Evolutionary conservation across 371 early-diverging fungal species (phyloP).

Genomic region (Zychaea mexicana): DNA sequence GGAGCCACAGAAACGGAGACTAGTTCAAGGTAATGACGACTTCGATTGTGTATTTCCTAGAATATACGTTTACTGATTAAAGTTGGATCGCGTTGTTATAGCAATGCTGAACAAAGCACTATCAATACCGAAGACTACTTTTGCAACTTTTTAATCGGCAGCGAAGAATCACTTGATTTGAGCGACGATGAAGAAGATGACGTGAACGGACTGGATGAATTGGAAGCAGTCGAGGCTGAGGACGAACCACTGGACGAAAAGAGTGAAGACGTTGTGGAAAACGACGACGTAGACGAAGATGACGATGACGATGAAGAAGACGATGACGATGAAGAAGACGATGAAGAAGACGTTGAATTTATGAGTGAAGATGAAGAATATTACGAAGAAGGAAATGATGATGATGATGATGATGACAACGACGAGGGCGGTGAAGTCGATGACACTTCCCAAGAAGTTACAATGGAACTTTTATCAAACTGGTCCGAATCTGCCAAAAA

Average conservation of each 20-base stretch:
- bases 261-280: slow-evolving; percentile 41
- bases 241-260: slow-evolving; percentile 23
- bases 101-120: slow-evolving; percentile 15
- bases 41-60: background rate
- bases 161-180: slow-evolving; percentile 44
- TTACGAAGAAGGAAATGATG: too few species aligned
- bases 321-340: slow-evolving; percentile 32
- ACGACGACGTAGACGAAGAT: slow-evolving; percentile 33
- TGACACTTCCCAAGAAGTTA: slow-evolving; percentile 29
- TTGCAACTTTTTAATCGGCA: slow-evolving; percentile 36
- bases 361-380: slow-evolving; percentile 33
- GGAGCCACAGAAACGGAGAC: background rate
- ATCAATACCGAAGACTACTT: slow-evolving; percentile 41
- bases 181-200: slow-evolving; percentile 46
- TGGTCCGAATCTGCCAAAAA: slow-evolving; percentile 38
- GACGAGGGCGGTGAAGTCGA: slow-evolving; percentile 17
- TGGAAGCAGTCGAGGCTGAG: slow-evolving; percentile 28
- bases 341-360: slow-evolving; percentile 31
- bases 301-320: slow-evolving; percentile 19
- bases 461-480: slow-evolving; percentile 34
- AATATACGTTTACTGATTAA: background rate
- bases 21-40: background rate
- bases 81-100: too few species aligned
- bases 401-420: slow-evolving; percentile 20
- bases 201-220: slow-evolving; percentile 33